Evolutionary conservation across 1,284 basidiomycete genomes (phyloP).

Genomic region (Melampsora larici-populina): DNA sequence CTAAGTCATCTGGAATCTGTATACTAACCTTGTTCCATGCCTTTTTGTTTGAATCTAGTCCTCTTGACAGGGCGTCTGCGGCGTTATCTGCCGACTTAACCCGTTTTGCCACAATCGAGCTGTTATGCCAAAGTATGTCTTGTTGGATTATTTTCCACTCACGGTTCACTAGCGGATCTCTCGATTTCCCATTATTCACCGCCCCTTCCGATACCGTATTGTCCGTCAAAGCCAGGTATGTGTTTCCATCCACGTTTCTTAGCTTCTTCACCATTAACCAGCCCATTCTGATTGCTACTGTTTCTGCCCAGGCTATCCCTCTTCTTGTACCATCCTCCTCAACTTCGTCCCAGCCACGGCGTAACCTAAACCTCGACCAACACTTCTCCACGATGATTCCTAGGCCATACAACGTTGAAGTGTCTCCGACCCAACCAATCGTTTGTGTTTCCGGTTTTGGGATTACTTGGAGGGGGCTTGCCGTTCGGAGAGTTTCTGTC

Average conservation of each 20-base stretch:
- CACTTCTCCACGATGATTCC: not conserved
- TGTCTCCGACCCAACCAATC: conserved; percentile 13
- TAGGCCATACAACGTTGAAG: not conserved
- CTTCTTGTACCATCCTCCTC: not conserved
- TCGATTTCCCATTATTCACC: conserved; percentile 22
- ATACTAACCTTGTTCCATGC: too few species aligned
- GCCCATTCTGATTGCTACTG: not conserved
- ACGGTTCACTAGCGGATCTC: not conserved
- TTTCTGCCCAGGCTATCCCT: conserved; percentile 1
- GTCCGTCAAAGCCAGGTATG: too few species aligned
- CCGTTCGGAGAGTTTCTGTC: not conserved
- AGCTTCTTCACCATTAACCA: not conserved
- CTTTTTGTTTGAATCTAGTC: not conserved
- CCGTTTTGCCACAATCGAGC: not conserved
- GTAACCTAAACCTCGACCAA: not conserved
- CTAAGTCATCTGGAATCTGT: not conserved
- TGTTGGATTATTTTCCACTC: conserved; percentile 14
- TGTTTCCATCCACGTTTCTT: too few species aligned
- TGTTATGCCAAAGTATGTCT: not conserved
- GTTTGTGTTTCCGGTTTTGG: not conserved
- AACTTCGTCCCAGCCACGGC: too few species aligned
- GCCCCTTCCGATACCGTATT: too few species aligned
- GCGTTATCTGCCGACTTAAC: too few species aligned
- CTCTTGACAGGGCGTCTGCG: conserved; percentile 4
- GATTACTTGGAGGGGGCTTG: not conserved